Evolutionary conservation across 768 basidiomycete species (phyloP).

Genomic region (Lactarius trivialis): DNA sequence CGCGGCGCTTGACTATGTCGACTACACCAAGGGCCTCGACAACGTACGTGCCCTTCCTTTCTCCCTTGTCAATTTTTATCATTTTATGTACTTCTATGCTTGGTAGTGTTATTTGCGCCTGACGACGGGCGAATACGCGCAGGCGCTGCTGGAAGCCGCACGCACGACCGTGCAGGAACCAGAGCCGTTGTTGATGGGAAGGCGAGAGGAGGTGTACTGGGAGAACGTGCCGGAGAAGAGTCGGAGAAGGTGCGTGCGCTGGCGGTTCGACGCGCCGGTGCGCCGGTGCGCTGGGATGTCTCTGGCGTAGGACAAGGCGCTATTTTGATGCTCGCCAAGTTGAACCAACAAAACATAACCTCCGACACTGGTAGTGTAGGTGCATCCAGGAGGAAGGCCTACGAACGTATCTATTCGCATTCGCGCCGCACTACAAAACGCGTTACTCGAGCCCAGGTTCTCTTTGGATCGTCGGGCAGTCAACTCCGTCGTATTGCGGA

Average conservation of each 20-base stretch:
- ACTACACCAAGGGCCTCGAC: slow-evolving; percentile 73
- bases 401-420: slow-evolving; percentile 97
- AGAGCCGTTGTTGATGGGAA: slow-evolving; percentile 50
- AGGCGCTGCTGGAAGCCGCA: slow-evolving; percentile 32
- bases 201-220: slow-evolving; percentile 70
- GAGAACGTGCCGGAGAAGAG: slow-evolving; percentile 72
- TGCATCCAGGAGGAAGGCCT: slow-evolving; percentile 98
- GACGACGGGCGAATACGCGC: slow-evolving; percentile 43
- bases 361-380: slow-evolving; percentile 35
- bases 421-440: slow-evolving; percentile 89
- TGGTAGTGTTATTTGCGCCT: slow-evolving; percentile 68
- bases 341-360: neutral
- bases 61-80: too few species aligned
- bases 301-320: neutral
- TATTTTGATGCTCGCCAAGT: slow-evolving; percentile 81
- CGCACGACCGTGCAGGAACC: slow-evolving; percentile 23
- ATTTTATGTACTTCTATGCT: neutral
- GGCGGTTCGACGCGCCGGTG: slow-evolving; percentile 46
- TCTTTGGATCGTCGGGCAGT: slow-evolving; percentile 73
- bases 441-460: slow-evolving; percentile 83
- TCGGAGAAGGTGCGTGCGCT: slow-evolving; percentile 55
- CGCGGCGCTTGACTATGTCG: slow-evolving; percentile 65
- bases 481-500: slow-evolving; percentile 89
- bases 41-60: slow-evolving; percentile 42
- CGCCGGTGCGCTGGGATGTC: neutral